Conservation (phyloP, 768 basidiomycete genomes). For the Mycena galopus region DNA sequence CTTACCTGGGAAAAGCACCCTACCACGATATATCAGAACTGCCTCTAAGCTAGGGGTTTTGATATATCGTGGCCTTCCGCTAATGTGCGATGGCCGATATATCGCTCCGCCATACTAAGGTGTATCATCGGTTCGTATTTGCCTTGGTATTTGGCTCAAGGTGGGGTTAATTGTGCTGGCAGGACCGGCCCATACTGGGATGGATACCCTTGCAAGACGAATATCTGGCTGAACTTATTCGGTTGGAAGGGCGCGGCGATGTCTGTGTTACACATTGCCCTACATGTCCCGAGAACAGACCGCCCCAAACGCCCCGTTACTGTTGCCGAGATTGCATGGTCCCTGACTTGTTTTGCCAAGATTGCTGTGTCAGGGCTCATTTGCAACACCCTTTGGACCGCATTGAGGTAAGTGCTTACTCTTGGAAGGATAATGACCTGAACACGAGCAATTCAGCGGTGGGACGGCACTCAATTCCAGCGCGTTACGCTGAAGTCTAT, state of each 20-base stretch:
- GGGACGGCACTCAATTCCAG: not conserved
- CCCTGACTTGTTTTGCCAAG: not conserved
- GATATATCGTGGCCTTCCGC: too few relatives aligned
- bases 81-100: too few relatives aligned
- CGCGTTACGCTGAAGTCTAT: not conserved
- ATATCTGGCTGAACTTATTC: constrained; percentile 13
- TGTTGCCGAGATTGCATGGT: not conserved
- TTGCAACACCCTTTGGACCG: not conserved
- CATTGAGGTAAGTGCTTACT: not conserved
- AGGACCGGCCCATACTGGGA: not conserved
- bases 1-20: too few relatives aligned
- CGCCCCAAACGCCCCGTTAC: not conserved
- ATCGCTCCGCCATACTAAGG: too few relatives aligned
- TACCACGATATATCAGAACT: too few relatives aligned
- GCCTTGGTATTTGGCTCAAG: not conserved
- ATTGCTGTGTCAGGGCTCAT: not conserved
- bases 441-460: not conserved
- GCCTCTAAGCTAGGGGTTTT: too few relatives aligned
- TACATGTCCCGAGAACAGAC: not conserved
- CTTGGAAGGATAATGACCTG: not conserved
- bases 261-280: not conserved
- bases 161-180: not conserved
- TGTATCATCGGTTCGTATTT: not conserved
- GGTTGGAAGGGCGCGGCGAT: not conserved
- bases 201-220: constrained; percentile 3